Evolutionary conservation across 148 eudicot species (phyloP), one percentile per base, ranked within the genome.

Genomic region (Vaccinium corymbosum): DNA sequence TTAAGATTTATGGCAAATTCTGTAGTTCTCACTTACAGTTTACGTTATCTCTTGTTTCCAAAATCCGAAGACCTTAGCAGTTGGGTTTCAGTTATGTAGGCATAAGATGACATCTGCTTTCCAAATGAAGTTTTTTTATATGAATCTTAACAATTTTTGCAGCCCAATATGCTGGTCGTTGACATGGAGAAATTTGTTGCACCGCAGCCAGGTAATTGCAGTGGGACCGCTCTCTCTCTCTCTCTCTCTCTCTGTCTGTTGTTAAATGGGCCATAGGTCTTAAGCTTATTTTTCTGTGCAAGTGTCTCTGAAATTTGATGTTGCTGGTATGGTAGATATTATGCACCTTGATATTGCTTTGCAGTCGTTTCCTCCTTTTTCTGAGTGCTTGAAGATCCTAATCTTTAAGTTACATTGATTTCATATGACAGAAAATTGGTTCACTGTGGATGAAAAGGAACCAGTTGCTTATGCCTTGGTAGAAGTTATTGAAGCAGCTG

Each of bases 141-240:
- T 70, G 49, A 70, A 50, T 72, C 35, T 82, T 75, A 27, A 12
- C 19, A 53, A 71, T 73, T 70, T 87, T 92, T 87, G 87, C 95
- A 96, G 99, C 99, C 99, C 42, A 97, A 97, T 89, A 94, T 95
- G 98, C 90, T 97, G 88, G 95, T 95, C 79, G 93, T 93, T 84
- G 98, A 97, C 85, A 86, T 97, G 78, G 97, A 92, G 91, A 97
- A 97, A 88, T 92, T 97, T 81, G 95, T 86, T 78, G 88, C 98
- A 14, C 95, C 96, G 15, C 88, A 92, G 84, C 89, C 89, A 92
- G 99, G 99, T 96, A 92, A 84, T 85, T 76, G 55, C 25, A 16
- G 29, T 32, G 51, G 75, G 51, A 50, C 22, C 9, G 22, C 42
- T 80, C 11, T n/a, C n/a, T 25, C 61, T 52, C 42, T 78, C 48